Base-by-base conservation (phyloP, 257 asterid genomes). In the Solanum clarkiae region DNA sequence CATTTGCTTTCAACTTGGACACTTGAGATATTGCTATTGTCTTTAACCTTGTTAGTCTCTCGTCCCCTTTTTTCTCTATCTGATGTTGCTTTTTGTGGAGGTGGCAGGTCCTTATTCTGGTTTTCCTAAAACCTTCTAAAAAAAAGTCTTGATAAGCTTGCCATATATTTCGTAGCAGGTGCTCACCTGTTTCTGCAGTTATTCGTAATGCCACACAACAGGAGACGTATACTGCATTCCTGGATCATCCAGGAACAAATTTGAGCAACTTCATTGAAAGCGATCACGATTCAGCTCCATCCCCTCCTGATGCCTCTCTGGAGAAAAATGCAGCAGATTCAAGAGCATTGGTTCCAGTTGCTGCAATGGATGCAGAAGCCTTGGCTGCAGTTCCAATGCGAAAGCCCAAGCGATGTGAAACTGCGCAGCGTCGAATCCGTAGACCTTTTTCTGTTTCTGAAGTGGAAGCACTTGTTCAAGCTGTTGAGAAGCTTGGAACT, bases 381-480 rank as follows among this genome's bases (percentile, higher is more conserved):
- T 68, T 91, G 82, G 92, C 93, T 1, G 88, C 84, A 1, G 89
- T 91, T 80, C 94, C 97, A 54, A 56, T 93, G 86, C 82, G 91
- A n/a, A 94, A 92, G 86, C 91, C 90, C 1, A 93, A 94, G 90
- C 89, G 90, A 45, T 90, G 92, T 5, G 97, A 94, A 74, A 88
- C 92, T 18, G 91, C 90, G 1, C 96, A 92, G 82, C 94, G 97
- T 71, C 84, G 97, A 16, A 92, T 92, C 56, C 97, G 98, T 80
- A 86, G 97, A 79, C 98, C 98, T 22, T 94, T 93, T 87, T 91
- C 94, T 65, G 98, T 94, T 59, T 86, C 89, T 42, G 98, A 94
- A 89, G 97, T 93, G 29, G 97, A 94, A 92, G 96, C 96, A 70
- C 93, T 92, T 18, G 97, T 94, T 74, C 95, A 92, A 88, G 91